phyloP scores from a whole-genome alignment of 2,329 filamentous ascomycete genomes.

The Passalora sequoiae region DNA sequence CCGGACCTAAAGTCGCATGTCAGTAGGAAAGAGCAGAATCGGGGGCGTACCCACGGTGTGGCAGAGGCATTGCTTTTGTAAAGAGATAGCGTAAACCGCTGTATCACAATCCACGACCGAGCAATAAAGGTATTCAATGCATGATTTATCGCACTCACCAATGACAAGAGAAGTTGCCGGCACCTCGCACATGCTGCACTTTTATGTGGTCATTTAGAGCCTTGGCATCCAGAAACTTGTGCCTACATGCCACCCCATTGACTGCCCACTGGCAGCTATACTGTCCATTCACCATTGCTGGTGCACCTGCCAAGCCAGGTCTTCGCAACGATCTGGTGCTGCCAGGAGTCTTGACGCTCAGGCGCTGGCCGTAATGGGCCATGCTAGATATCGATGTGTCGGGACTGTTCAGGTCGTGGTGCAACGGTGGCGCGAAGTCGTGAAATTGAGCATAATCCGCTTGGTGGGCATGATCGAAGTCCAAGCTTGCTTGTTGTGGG shows the following conservation, averaged over 20 bases:
- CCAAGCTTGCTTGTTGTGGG: slow-evolving; percentile 5
- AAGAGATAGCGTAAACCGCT: too few relatives aligned
- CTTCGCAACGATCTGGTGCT: slow-evolving; percentile 18
- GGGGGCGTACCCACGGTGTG: too few relatives aligned
- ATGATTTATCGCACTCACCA: slow-evolving; percentile 45
- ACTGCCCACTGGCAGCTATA: slow-evolving; percentile 29
- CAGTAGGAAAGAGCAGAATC: too few relatives aligned
- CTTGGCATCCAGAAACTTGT: slow-evolving; percentile 42
- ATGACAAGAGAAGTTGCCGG: slow-evolving; percentile 29
- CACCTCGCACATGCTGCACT: slow-evolving; percentile 42
- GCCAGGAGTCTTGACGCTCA: slow-evolving; percentile 20
- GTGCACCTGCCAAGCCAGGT: slow-evolving; percentile 25
- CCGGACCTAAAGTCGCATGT: slow-evolving; percentile 28
- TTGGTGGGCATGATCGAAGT: slow-evolving; percentile 6
- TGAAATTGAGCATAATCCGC: slow-evolving; percentile 9
- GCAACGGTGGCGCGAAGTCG: slow-evolving; percentile 8
- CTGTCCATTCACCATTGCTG: slow-evolving; percentile 24
- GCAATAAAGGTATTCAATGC: too few relatives aligned
- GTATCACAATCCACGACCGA: too few relatives aligned
- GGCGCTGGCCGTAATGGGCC: slow-evolving; percentile 7
- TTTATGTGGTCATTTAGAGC: slow-evolving; percentile 55
- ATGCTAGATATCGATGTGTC: slow-evolving; percentile 7
- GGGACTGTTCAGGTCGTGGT: slow-evolving; percentile 5
- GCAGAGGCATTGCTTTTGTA: too few relatives aligned
- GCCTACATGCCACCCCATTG: slow-evolving; percentile 22